A percentile compares a stretch with the other conserved stretches of the same genome.
phyloP scores from a whole-genome alignment of 2,329 filamentous ascomycete species.

The Sporothrix humicola region DNA sequence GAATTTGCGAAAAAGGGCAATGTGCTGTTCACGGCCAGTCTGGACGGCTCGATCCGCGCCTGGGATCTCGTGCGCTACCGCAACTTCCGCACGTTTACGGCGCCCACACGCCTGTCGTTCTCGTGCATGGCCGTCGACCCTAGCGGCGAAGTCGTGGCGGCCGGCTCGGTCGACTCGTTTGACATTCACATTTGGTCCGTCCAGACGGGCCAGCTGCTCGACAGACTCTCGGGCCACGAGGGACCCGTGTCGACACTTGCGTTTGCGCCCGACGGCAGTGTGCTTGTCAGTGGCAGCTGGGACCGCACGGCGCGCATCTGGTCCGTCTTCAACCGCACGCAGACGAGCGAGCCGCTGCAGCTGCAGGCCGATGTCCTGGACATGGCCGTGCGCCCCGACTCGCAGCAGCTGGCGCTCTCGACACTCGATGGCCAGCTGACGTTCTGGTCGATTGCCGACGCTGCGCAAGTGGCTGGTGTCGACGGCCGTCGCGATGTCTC shows the following conservation, averaged over 20 bases:
- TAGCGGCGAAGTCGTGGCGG: constrained; percentile 93
- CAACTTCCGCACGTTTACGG: constrained; percentile 97
- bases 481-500: constrained; percentile 93
- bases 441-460: constrained; percentile 92
- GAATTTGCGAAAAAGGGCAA: constrained; percentile 95
- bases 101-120: constrained; percentile 88
- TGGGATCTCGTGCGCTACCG: constrained; percentile 97
- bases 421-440: constrained; percentile 92
- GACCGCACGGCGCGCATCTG: constrained; percentile 94
- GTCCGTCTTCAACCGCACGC: constrained; percentile 92
- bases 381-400: constrained; percentile 87
- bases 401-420: constrained; percentile 86
- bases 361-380: constrained; percentile 89
- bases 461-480: constrained; percentile 81
- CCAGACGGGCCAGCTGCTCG: constrained; percentile 92
- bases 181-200: constrained; percentile 99
- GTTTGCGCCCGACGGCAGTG: constrained; percentile 84
- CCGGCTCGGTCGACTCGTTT: constrained; percentile 93
- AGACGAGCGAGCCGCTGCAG: constrained; percentile 92
- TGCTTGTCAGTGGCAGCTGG: constrained; percentile 92
- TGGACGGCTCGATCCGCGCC: constrained; percentile 91
- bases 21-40: constrained; percentile 90
- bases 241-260: constrained; percentile 87
- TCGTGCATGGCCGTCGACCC: constrained; percentile 96
- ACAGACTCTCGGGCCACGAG: constrained; percentile 89